Base-by-base conservation (phyloP, 768 basidiomycete species). In the Mycena indigotica region DNA sequence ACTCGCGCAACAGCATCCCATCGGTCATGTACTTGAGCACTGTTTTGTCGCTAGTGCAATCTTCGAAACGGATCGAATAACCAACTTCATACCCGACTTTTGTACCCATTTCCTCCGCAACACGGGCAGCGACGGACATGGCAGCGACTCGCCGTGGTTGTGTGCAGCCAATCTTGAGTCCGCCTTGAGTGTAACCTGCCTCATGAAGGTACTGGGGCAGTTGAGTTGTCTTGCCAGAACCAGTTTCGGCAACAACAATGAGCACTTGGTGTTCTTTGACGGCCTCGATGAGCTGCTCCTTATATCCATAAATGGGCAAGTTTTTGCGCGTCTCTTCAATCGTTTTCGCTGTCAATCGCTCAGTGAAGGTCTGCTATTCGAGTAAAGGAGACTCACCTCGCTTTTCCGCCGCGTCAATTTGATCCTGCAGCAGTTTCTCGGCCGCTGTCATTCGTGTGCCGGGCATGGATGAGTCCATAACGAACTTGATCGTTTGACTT, bases 11-110 rank as follows among this genome's bases (percentile, higher is more conserved):
- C 25, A 99, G 80, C 97, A 99, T 98, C 29, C 97, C 97, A 68
- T 99, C 97, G 41, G 97, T 99, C 97, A 99, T 97, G 75, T 99
- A 99, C 75, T 99, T 98, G 68, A 99, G 80, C 41, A 95, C 89
- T 3, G 97, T 99, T 79, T 97, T 98, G 80, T 98, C 95, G 77
- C 93, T 97, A 19, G 97, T 99, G 72, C 95, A 97, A 73, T 99
- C 97, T 74, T 99, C 97, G 75, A 99, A 99, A 28, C 97, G 93
- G 65, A 99, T 99, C 29, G 95, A 96, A 73, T 99, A 99, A n/a
- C 97, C 97, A 50, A 99, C 97, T 75, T 98, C 96, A 65, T 95
- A 92, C 10, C 97, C 97, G 38, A 99, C 88, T 72, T 98, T 91
- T 3, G 88, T 91, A 6, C 95, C 97, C 89, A 98, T 95, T 75